Evolutionary conservation across 208 protist genomes (phyloP), one percentile per base, ranked within the genome.

Genomic region (Acanthamoeba lenticulata): DNA sequence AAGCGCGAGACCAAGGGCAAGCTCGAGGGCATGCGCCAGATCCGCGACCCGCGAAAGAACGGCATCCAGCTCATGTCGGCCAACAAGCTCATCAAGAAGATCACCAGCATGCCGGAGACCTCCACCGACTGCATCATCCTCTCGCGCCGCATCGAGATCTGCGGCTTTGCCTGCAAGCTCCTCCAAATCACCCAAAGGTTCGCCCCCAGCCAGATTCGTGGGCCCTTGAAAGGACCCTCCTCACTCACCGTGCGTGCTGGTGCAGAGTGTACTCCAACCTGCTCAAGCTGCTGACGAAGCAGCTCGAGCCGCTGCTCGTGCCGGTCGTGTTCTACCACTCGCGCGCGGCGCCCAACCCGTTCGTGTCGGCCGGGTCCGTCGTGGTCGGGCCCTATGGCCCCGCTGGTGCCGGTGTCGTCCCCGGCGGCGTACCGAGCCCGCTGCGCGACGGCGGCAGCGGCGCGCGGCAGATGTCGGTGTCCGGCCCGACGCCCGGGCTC

Each of bases 41-140:
- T 90, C 21, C 47, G 57, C 7, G 49, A 90, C 27, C 83, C 83
- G 52, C 47, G 83, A 27, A 90, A 90, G 57, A 24, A 90, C 83
- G 83, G 83, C 47, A 90, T 90, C 19, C 83, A 90, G 83, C 83
- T 90, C 11, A 90, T 90, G 32, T 90, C 83, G 21, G 83, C 49
- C 49, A 90, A 90, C 83, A 90, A 90, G 47, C 83, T 90, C 83
- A 60, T 90, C 47, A 69, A 55, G 15, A 90, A 90, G 83, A 90
- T 90, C 47, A 90, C 83, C 34, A 90, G 52, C 57, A 60, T 90
- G 83, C 83, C 83, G 6, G 57, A 69, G 52, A 90, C 47, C 57
- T 60, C 83, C 34, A 90, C 83, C 40, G 47, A 60, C 15, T 72
- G n/a, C 57, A 90, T 90, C 40, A 42, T 65, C 49, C 47, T 90